These are phyloP conservation scores for Globisporangium nunn DNA, from an alignment of 352 stramenopile species.

Conservation along the genomic window DNA sequence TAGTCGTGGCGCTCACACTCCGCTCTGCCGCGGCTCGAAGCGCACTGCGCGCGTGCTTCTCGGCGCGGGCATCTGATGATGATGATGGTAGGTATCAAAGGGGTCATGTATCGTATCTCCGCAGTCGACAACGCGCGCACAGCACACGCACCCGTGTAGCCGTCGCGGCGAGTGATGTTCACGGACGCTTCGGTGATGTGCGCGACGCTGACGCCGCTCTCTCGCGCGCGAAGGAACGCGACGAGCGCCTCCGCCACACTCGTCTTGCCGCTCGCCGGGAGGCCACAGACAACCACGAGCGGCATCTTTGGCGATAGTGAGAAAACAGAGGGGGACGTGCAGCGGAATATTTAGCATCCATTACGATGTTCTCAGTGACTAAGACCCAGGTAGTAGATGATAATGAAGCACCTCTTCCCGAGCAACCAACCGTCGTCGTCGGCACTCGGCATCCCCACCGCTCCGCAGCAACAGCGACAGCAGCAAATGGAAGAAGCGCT, in stretches of 20 bases:
- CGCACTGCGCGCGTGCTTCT: constrained; percentile 68
- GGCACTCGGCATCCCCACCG: too few relatives aligned
- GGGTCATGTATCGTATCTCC: too few relatives aligned
- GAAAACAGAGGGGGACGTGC: background rate
- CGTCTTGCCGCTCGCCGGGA: constrained; percentile 67
- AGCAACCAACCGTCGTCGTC: background rate
- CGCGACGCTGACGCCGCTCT: constrained; percentile 34
- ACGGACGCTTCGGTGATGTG: constrained; percentile 54
- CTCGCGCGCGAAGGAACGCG: constrained; percentile 30
- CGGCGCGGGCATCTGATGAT: constrained; percentile 36
- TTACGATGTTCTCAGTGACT: background rate
- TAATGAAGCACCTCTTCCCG: constrained; percentile 2
- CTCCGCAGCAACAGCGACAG: background rate
- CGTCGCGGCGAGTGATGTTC: constrained; percentile 46
- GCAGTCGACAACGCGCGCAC: background rate
- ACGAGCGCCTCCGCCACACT: constrained; percentile 42
- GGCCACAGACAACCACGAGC: constrained; percentile 64
- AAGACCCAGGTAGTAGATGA: background rate
- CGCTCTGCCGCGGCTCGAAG: constrained; percentile 61
- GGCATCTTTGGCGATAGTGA: constrained; percentile 32
- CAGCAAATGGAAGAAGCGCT: constrained; percentile 3
- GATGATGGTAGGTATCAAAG: background rate
- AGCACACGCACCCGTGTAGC: constrained; percentile 41
- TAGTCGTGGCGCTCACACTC: constrained; percentile 43
- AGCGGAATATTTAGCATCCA: background rate